phyloP scores from a whole-genome alignment of 768 basidiomycete species.

The Xerocomus brunneocitrinus region DNA sequence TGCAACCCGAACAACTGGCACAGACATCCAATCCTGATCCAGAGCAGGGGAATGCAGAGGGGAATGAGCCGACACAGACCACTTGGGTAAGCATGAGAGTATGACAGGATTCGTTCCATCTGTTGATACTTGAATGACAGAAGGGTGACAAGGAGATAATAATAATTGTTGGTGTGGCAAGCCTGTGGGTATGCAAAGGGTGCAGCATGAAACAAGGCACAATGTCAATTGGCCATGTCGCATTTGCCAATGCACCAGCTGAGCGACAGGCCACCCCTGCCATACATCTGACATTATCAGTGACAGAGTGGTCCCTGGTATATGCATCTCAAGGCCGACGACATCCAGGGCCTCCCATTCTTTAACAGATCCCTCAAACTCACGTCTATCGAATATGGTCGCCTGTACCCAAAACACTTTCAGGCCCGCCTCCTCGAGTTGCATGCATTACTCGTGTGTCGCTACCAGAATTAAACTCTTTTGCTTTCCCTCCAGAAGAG shows the following conservation, averaged over 20 bases:
- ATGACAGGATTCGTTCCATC: not conserved
- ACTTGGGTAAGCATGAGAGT: not conserved
- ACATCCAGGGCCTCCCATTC: constrained; percentile 44
- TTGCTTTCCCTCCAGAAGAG: constrained; percentile 18
- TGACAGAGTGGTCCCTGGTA: too few species aligned
- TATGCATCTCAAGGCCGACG: constrained; percentile 52
- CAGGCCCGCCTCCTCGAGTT: constrained; percentile 26
- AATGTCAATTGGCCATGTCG: too few species aligned
- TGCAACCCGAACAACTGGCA: not conserved
- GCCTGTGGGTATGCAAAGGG: too few species aligned
- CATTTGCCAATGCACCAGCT: too few species aligned
- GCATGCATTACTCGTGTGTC: constrained; percentile 1
- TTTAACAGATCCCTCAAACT: constrained; percentile 41
- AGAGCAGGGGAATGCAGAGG: not conserved
- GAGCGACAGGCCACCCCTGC: too few species aligned
- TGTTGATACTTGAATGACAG: too few species aligned
- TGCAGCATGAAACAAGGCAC: too few species aligned
- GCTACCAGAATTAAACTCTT: not conserved
- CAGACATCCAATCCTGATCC: not conserved
- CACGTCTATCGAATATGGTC: constrained; percentile 32
- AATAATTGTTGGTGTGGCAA: too few species aligned
- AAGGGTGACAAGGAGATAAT: too few species aligned
- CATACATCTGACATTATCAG: too few species aligned
- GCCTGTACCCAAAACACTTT: constrained; percentile 37
- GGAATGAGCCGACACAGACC: not conserved